Evolutionary conservation across 352 stramenopile species (phyloP).

Genomic region (Globisporangium sylvaticum): DNA sequence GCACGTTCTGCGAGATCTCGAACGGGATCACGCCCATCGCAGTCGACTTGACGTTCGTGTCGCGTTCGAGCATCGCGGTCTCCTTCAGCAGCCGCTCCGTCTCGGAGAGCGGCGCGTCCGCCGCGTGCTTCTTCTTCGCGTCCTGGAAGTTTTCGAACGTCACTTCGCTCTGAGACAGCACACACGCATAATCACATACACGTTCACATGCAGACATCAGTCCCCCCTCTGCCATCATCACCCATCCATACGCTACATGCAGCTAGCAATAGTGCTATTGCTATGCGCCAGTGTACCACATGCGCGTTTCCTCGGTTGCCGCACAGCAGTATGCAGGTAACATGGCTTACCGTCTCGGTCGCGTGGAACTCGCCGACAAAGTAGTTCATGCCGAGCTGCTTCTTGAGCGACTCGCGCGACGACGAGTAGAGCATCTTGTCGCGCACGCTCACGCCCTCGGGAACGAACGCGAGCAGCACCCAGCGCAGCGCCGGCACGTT

Average conservation of each 20-base stretch:
- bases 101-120: slow-evolving; percentile 81
- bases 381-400: slow-evolving; percentile 88
- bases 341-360: slow-evolving; percentile 56
- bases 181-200: too few species aligned
- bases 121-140: slow-evolving; percentile 62
- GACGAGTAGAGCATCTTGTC: slow-evolving; percentile 93
- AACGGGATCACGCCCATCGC: slow-evolving; percentile 90
- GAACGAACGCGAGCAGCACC: slow-evolving; percentile 79
- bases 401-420: slow-evolving; percentile 87
- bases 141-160: slow-evolving; percentile 73
- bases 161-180: slow-evolving; percentile 50
- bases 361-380: slow-evolving; percentile 89
- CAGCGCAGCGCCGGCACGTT: slow-evolving; percentile 67
- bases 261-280: neutral
- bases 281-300: neutral
- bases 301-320: neutral
- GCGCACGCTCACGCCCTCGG: slow-evolving; percentile 69
- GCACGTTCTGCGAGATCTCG: slow-evolving; percentile 74
- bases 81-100: slow-evolving; percentile 82
- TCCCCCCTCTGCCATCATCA: neutral
- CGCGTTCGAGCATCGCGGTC: slow-evolving; percentile 68
- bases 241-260: neutral
- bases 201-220: neutral
- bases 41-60: slow-evolving; percentile 84
- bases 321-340: neutral